These are phyloP conservation scores for Pseudogymnoascus sp. DNA, from an alignment of 2,329 filamentous ascomycete species.

Conservation along the genomic window DNA sequence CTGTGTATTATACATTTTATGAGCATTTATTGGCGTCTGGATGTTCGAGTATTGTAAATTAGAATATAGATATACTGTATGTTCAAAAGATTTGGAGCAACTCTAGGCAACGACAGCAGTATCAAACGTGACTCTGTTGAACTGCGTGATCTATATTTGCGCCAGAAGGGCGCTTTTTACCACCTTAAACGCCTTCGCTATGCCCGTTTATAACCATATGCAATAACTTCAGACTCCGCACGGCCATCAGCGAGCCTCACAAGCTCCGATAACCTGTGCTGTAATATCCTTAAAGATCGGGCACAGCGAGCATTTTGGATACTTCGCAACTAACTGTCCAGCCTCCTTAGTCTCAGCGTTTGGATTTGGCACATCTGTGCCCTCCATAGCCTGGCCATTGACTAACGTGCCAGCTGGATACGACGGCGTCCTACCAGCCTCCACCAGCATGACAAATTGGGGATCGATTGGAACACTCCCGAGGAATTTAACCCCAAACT, in stretches of 20 bases:
- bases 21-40: slow-evolving; percentile 12
- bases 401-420: slow-evolving; percentile 63
- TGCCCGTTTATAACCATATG: not conserved
- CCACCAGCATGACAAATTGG: slow-evolving; percentile 79
- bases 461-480: slow-evolving; percentile 88
- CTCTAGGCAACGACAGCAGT: not conserved
- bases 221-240: not conserved
- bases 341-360: slow-evolving; percentile 30
- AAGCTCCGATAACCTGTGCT: slow-evolving; percentile 38
- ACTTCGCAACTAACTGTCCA: slow-evolving; percentile 59
- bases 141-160: not conserved
- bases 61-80: slow-evolving; percentile 10
- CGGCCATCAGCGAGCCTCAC: slow-evolving; percentile 15
- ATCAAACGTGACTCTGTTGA: not conserved
- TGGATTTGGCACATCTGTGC: slow-evolving; percentile 24
- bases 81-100: not conserved
- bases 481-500: slow-evolving; percentile 77
- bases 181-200: slow-evolving; percentile 3
- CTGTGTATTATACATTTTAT: slow-evolving; percentile 12
- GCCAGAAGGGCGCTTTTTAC: not conserved
- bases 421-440: slow-evolving; percentile 57
- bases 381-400: slow-evolving; percentile 41
- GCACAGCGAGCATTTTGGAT: slow-evolving; percentile 61
- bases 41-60: slow-evolving; percentile 26
- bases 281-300: slow-evolving; percentile 62